Conservation (phyloP, 148 eudicot species). For the Vaccinium darrowii region DNA sequence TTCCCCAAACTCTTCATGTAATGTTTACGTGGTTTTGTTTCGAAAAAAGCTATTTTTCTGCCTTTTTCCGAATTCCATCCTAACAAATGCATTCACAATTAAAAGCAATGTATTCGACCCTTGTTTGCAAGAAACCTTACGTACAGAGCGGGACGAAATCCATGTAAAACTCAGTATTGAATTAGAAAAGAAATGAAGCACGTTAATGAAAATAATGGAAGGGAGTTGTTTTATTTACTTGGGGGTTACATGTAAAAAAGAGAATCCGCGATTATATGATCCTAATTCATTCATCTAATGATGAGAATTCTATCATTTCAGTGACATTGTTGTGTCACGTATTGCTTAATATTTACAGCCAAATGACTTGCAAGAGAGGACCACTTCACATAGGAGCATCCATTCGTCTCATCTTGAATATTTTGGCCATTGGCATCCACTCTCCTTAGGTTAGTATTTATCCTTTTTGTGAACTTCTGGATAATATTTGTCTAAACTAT, state of each 20-base stretch:
- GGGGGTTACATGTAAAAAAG: not conserved
- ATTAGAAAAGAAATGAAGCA: not conserved
- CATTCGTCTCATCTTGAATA: not conserved
- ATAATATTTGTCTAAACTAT: not conserved
- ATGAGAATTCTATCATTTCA: not conserved
- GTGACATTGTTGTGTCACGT: not conserved
- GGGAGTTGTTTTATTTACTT: not conserved
- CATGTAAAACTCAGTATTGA: not conserved
- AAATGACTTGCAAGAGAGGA: not conserved
- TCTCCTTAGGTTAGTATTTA: too few relatives aligned
- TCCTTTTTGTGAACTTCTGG: too few relatives aligned
- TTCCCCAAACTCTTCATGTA: not conserved
- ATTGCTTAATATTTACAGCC: not conserved
- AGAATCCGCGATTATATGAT: not conserved
- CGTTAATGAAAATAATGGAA: not conserved
- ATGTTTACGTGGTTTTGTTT: not conserved
- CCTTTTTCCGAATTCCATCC: not conserved
- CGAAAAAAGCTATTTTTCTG: not conserved
- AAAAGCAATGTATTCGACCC: not conserved
- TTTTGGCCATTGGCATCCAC: too few relatives aligned
- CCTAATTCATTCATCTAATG: not conserved
- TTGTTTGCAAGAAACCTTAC: not conserved
- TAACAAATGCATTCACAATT: not conserved
- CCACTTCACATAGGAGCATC: not conserved
- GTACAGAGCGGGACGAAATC: not conserved